A percentile compares a stretch with the other conserved stretches of the same genome.
Conservation (phyloP, 108 stramenopile genomes). For the Skeletonema costatum region DNA sequence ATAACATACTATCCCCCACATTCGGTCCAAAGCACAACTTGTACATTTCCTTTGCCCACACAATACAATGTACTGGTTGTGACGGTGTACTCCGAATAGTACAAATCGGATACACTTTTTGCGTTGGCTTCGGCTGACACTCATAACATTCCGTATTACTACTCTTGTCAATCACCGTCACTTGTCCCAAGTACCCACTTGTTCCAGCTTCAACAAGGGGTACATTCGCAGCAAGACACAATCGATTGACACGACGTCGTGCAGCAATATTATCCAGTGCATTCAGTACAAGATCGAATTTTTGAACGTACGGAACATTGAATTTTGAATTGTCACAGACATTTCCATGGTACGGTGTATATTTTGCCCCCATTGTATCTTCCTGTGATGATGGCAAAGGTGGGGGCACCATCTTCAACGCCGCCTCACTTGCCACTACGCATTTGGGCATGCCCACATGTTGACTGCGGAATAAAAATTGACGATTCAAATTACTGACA, state of each 20-base stretch:
- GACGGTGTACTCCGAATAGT: constrained; percentile 97
- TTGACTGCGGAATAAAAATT: constrained; percentile 88
- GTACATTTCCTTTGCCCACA: constrained; percentile 99
- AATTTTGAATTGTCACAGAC: constrained; percentile 93
- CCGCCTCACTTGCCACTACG: constrained; percentile 76
- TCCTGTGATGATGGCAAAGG: background rate
- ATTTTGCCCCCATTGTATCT: constrained; percentile 33
- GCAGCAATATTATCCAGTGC: constrained; percentile 98
- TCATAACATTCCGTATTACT: constrained; percentile 95
- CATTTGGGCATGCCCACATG: constrained; percentile 90
- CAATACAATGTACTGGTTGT: constrained; percentile 99
- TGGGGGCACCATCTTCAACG: constrained; percentile 58
- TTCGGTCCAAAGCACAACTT: constrained; percentile 91
- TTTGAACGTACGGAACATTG: constrained; percentile 85
- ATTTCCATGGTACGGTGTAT: constrained; percentile 90
- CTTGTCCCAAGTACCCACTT: constrained; percentile 98
- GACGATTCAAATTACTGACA: constrained; percentile 98
- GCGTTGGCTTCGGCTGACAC: constrained; percentile 94
- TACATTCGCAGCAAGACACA: constrained; percentile 92
- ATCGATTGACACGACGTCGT: constrained; percentile 96
- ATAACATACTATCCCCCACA: constrained; percentile 72
- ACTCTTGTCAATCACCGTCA: constrained; percentile 88
- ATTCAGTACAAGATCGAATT: constrained; percentile 92
- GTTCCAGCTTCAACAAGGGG: constrained; percentile 98
- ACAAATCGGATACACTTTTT: constrained; percentile 99